Evolutionary conservation across 371 early-diverging fungal genomes (phyloP).

Genomic region (Apophysomyces elegans): DNA sequence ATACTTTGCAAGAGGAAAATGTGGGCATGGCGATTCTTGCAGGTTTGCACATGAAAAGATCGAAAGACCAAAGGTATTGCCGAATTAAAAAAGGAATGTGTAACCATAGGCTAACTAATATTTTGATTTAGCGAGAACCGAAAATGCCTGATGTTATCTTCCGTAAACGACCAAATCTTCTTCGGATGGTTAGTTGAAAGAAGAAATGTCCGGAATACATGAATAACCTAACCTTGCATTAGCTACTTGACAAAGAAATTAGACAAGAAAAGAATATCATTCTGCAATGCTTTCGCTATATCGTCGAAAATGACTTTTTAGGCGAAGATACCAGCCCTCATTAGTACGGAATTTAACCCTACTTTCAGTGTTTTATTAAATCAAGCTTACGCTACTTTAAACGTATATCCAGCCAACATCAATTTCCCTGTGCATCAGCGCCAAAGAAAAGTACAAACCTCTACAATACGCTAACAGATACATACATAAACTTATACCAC

Average conservation of each 20-base stretch:
- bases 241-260: slow-evolving; percentile 60
- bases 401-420: no score
- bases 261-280: slow-evolving; percentile 56
- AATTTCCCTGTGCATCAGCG: not conserved
- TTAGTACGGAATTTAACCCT: not conserved
- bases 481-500: no score
- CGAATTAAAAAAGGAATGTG: not conserved
- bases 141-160: slow-evolving; percentile 26
- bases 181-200: slow-evolving; percentile 43
- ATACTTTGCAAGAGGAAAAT: slow-evolving; percentile 51
- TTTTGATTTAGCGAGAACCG: slow-evolving; percentile 24
- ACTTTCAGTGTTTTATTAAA: not conserved
- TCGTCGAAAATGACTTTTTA: slow-evolving; percentile 37
- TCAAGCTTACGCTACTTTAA: no score
- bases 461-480: no score
- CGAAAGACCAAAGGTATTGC: slow-evolving; percentile 14
- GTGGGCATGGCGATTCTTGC: slow-evolving; percentile 52
- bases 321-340: slow-evolving; percentile 4
- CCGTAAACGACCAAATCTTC: slow-evolving; percentile 42
- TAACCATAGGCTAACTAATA: not conserved
- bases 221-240: not conserved
- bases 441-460: not conserved
- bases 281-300: slow-evolving; percentile 51
- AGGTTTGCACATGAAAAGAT: slow-evolving; percentile 53
- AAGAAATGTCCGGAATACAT: not conserved